Base-by-base conservation (phyloP, 2,329 filamentous ascomycete genomes). In the Venturiaceae sp. region DNA sequence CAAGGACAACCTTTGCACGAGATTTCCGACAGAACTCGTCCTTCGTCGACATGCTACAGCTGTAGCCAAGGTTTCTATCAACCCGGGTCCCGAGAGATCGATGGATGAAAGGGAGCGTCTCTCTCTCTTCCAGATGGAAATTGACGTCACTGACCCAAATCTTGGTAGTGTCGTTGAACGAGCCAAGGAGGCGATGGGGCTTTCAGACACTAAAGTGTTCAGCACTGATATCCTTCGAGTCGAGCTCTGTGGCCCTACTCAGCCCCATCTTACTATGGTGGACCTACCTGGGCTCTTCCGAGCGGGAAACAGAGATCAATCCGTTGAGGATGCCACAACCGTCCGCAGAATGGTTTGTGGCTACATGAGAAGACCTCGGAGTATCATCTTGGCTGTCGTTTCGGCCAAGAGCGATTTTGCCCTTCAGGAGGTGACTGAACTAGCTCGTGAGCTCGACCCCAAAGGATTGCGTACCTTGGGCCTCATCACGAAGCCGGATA, bases 361-460 rank as follows among this genome's bases (percentile, higher is more conserved):
- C 0, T 88, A 88, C 63, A 84, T 87, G 74, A 64, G 64, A 16
- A 74, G 79, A 30, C 65, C 71, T 13, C 75, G 82, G n/a, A 85
- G 76, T 63, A 82, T 87, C 57, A 82, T 85, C 1, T 69, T 86
- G 0, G 78, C 80, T 0, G 73, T 83, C 0, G 68, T 83, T 1
- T 72, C 76, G 0, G 80, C 80, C 1, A 67, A 65, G 8, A 73
- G 72, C 32, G 74, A 78, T 26, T 65, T 66, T 13, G 68, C 68
- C 4, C 74, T 70, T 32, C 74, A 78, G 61, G 60, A 58, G 0
- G 69, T 76, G 66, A 67, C 6, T 55, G 16, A 36, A 16, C 6
- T 34, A 7, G 13, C 13, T n/a, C 14, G 13, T 6, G 19, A 69
- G 26, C 60, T 69, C 53, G 73, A 77, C 61, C 67, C 68, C 0